A percentile compares a stretch with the other conserved stretches of the same genome.
These are phyloP conservation scores for Xylona heveae DNA, from an alignment of 495 filamentous ascomycete genomes.

Conservation along the genomic window DNA sequence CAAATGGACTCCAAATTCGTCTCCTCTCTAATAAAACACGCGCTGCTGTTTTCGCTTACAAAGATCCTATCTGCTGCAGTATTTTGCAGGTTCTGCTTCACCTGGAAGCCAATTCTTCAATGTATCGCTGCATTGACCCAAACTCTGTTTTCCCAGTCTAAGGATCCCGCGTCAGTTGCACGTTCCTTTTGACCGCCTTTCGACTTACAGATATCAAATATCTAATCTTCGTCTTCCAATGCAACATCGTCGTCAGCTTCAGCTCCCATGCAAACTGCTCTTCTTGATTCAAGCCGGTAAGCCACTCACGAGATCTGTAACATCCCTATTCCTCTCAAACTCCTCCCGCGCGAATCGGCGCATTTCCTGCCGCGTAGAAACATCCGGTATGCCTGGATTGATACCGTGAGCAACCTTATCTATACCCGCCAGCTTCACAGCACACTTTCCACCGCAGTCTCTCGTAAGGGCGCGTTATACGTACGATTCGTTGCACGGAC, in stretches of 20 bases:
- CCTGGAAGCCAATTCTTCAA: constrained; percentile 26
- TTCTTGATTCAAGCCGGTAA: constrained; percentile 2
- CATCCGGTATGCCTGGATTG: constrained; percentile 25
- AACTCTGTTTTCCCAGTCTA: constrained; percentile 36
- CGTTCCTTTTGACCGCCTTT: neutral
- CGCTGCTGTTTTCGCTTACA: too few relatives aligned
- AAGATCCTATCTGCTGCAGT: too few relatives aligned
- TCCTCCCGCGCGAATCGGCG: constrained; percentile 49
- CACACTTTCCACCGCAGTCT: neutral
- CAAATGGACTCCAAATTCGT: too few relatives aligned
- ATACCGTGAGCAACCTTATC: constrained; percentile 1
- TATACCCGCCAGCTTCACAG: neutral
- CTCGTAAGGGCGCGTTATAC: neutral
- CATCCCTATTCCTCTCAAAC: constrained; percentile 48
- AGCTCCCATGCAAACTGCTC: neutral
- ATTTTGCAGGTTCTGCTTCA: too few relatives aligned
- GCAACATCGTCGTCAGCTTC: neutral
- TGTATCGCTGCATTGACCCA: constrained; percentile 32
- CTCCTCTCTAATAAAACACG: too few relatives aligned
- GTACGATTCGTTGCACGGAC: constrained; percentile 19
- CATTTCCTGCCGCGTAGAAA: constrained; percentile 38
- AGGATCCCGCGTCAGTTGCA: neutral
- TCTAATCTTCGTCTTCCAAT: constrained; percentile 25
- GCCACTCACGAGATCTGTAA: constrained; percentile 52
- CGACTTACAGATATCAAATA: constrained; percentile 29